phyloP scores from a whole-genome alignment of 306 rosid genomes.

The Gastrolobium bilobum region DNA sequence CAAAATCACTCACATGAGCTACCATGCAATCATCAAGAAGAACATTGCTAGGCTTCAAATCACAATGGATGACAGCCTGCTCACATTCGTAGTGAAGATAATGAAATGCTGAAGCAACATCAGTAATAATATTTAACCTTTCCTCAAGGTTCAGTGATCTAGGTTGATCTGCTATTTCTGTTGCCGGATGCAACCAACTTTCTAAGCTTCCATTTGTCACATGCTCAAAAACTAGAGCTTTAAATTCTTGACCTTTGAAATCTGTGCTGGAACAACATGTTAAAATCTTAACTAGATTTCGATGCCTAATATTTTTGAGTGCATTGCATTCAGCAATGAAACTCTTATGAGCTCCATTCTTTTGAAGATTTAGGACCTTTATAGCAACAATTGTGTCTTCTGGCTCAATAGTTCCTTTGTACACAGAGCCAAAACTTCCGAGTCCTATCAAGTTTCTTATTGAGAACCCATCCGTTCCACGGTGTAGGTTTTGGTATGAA shows the following conservation, averaged over 20 bases:
- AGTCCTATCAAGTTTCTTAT: not conserved
- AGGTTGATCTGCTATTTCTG: not conserved
- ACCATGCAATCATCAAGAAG: slow-evolving; percentile 32
- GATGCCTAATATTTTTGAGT: slow-evolving; percentile 13
- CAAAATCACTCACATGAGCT: slow-evolving; percentile 42
- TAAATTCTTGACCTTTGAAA: slow-evolving; percentile 22
- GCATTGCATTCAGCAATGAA: slow-evolving; percentile 42
- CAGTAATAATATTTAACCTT: slow-evolving; percentile 25
- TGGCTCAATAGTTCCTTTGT: slow-evolving; percentile 2
- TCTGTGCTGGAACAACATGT: slow-evolving; percentile 27
- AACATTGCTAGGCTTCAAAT: slow-evolving; percentile 38
- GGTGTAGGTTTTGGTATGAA: slow-evolving; percentile 31
- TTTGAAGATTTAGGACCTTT: slow-evolving; percentile 43
- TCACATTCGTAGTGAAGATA: slow-evolving; percentile 41
- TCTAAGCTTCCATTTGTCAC: slow-evolving; percentile 30
- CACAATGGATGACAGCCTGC: not conserved
- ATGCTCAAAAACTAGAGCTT: slow-evolving; percentile 30
- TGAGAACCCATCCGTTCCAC: slow-evolving; percentile 36
- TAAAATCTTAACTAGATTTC: slow-evolving; percentile 35
- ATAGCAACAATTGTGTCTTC: slow-evolving; percentile 23
- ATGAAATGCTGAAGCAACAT: slow-evolving; percentile 7
- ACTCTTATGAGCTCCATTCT: slow-evolving; percentile 41
- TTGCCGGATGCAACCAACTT: not conserved
- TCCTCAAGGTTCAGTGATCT: not conserved
- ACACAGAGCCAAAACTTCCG: slow-evolving; percentile 12